phyloP scores from a whole-genome alignment of 2,329 filamentous ascomycete species.

The Fusarium dlaminii region DNA sequence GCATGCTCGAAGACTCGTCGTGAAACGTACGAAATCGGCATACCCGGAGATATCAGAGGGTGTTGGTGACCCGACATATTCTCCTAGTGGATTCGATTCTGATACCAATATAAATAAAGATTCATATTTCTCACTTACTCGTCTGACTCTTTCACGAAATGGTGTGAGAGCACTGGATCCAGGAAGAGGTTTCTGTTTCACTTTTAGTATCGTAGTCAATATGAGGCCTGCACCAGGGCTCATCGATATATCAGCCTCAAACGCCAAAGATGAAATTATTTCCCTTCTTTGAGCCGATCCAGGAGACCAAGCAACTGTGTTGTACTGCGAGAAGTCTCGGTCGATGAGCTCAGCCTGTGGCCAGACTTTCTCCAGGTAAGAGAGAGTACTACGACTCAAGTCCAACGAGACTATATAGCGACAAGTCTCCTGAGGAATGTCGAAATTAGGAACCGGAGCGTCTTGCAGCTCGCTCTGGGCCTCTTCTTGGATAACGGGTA shows the following conservation, averaged over 20 bases:
- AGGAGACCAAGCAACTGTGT: slow-evolving; percentile 47
- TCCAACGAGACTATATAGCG: slow-evolving; percentile 62
- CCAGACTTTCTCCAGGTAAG: slow-evolving; percentile 59
- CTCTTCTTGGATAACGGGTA: not conserved
- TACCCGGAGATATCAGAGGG: slow-evolving; percentile 57
- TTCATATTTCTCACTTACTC: slow-evolving; percentile 70
- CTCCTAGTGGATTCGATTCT: slow-evolving; percentile 56
- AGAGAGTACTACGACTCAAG: slow-evolving; percentile 59
- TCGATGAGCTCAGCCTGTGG: slow-evolving; percentile 65
- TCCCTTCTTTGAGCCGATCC: slow-evolving; percentile 38
- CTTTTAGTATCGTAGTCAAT: slow-evolving; percentile 74
- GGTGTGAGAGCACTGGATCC: slow-evolving; percentile 51
- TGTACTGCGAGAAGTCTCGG: slow-evolving; percentile 62
- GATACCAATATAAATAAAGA: slow-evolving; percentile 74
- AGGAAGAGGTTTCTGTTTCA: slow-evolving; percentile 77
- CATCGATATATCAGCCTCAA: slow-evolving; percentile 78
- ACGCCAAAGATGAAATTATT: slow-evolving; percentile 50
- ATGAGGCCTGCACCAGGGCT: slow-evolving; percentile 76
- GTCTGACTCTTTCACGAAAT: slow-evolving; percentile 65
- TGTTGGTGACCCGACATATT: slow-evolving; percentile 51
- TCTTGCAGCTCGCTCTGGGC: not conserved
- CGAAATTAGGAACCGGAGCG: slow-evolving; percentile 27
- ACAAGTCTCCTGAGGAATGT: slow-evolving; percentile 23
- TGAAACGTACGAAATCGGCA: slow-evolving; percentile 61
- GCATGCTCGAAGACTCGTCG: slow-evolving; percentile 50